These are phyloP conservation scores for Eimeria falciformis DNA, from an alignment of 169 alveolate genomes.

Conservation along the genomic window DNA sequence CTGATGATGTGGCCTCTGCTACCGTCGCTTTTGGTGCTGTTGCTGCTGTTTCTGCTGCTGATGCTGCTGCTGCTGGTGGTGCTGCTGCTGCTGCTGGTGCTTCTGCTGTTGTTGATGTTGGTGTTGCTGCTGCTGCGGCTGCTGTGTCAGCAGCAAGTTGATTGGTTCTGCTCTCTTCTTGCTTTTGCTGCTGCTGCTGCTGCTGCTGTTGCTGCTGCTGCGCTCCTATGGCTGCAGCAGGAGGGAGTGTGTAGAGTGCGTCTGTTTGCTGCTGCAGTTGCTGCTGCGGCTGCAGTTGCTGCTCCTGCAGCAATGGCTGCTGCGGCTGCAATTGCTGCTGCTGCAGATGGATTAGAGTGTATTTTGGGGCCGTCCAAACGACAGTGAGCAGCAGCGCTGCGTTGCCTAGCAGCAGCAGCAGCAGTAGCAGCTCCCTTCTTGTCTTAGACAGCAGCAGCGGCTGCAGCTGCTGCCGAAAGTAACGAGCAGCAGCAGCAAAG, in stretches of 20 bases:
- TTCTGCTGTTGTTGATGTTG: background rate
- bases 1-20: background rate
- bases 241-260: background rate
- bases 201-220: background rate
- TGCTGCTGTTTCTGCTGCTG: background rate
- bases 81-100: background rate
- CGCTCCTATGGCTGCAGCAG: background rate
- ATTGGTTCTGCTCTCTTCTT: background rate
- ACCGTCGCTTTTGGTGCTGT: too few relatives aligned
- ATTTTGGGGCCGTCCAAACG: constrained; percentile 2
- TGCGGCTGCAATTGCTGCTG: constrained; percentile 44
- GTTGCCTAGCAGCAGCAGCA: constrained; percentile 40
- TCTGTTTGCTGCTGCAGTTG: background rate
- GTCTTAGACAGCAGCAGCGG: background rate
- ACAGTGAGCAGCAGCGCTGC: constrained; percentile 27
- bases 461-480: constrained; percentile 40
- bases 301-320: constrained; percentile 2
- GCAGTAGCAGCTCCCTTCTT: constrained; percentile 16
- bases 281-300: background rate
- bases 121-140: background rate
- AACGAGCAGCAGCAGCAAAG: constrained; percentile 14
- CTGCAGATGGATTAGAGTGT: background rate
- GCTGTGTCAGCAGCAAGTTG: background rate
- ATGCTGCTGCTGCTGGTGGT: background rate
- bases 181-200: constrained; percentile 34